Evolutionary conservation across 2,329 filamentous ascomycete species (phyloP).

Genomic region (Ceratocystis ficicola): DNA sequence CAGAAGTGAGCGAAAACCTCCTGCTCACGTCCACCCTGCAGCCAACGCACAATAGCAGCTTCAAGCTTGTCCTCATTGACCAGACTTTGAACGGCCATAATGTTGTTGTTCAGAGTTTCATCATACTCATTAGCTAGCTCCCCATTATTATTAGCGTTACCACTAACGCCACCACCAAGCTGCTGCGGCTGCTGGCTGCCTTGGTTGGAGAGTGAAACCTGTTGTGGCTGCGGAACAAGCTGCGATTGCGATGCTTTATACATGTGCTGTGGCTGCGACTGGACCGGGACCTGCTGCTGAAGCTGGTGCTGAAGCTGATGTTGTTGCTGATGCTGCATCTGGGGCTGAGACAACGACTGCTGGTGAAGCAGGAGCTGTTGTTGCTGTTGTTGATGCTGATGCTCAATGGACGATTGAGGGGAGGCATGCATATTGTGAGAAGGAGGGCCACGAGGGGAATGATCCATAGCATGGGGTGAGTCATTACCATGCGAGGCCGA

Average conservation of each 20-base stretch:
- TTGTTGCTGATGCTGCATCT: slow-evolving; percentile 38
- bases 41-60: slow-evolving; percentile 53
- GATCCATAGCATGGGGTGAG: slow-evolving; percentile 22
- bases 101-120: slow-evolving; percentile 42
- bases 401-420: slow-evolving; percentile 23
- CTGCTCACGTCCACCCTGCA: slow-evolving; percentile 50
- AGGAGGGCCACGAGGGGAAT: slow-evolving; percentile 20
- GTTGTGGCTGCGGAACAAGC: slow-evolving; percentile 23
- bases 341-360: slow-evolving; percentile 51
- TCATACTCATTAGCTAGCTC: slow-evolving; percentile 25
- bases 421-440: slow-evolving; percentile 25
- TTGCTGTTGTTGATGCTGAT: slow-evolving; percentile 30
- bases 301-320: slow-evolving; percentile 33
- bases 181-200: slow-evolving; percentile 23
- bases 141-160: not conserved
- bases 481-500: slow-evolving; percentile 21
- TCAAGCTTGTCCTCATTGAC: slow-evolving; percentile 52
- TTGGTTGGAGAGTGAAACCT: slow-evolving; percentile 23
- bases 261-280: slow-evolving; percentile 22
- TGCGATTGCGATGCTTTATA: slow-evolving; percentile 25
- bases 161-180: not conserved
- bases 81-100: slow-evolving; percentile 48
- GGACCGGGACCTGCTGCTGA: slow-evolving; percentile 32
- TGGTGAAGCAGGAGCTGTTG: slow-evolving; percentile 17
- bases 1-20: slow-evolving; percentile 45